Percentiles rank a stretch among this genome's conserved stretches.
These are phyloP conservation scores for Candida pseudofarinosa DNA, from an alignment of 805 yeast genomes.

Conservation along the genomic window DNA sequence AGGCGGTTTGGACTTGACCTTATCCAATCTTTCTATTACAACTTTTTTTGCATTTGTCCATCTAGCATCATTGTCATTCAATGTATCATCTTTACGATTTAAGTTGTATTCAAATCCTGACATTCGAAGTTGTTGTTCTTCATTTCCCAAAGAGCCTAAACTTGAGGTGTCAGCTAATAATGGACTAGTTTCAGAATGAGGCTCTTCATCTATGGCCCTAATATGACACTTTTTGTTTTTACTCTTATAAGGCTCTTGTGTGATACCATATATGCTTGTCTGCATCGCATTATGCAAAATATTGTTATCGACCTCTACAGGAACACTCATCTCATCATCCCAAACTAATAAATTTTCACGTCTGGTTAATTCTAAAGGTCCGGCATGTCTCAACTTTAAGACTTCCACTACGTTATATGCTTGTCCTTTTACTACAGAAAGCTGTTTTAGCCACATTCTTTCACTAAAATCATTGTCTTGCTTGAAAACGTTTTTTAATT, in stretches of 20 bases:
- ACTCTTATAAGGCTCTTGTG: background rate
- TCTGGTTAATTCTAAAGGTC: slow-evolving; percentile 65
- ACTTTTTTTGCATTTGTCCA: slow-evolving; percentile 37
- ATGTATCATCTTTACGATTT: slow-evolving; percentile 6
- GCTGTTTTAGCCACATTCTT: slow-evolving; percentile 63
- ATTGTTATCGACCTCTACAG: slow-evolving; percentile 27
- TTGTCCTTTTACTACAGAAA: slow-evolving; percentile 72
- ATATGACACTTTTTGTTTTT: background rate
- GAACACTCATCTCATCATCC: slow-evolving; percentile 61
- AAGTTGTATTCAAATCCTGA: slow-evolving; percentile 22
- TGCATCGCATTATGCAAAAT: slow-evolving; percentile 40
- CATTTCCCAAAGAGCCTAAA: slow-evolving; percentile 5
- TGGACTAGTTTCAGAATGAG: slow-evolving; percentile 6
- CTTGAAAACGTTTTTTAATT: slow-evolving; percentile 46
- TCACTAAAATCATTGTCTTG: slow-evolving; percentile 60
- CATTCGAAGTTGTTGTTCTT: slow-evolving; percentile 7
- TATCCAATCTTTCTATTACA: slow-evolving; percentile 56
- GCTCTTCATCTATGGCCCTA: slow-evolving; percentile 1
- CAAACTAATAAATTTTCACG: slow-evolving; percentile 52
- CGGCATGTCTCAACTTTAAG: slow-evolving; percentile 51
- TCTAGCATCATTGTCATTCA: slow-evolving; percentile 3
- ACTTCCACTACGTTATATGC: slow-evolving; percentile 73
- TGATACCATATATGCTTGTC: slow-evolving; percentile 18
- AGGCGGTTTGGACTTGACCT: slow-evolving; percentile 53
- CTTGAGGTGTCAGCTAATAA: slow-evolving; percentile 3